Evolutionary conservation across 495 filamentous ascomycete species (phyloP).

Genomic region (Penicillium salamii): DNA sequence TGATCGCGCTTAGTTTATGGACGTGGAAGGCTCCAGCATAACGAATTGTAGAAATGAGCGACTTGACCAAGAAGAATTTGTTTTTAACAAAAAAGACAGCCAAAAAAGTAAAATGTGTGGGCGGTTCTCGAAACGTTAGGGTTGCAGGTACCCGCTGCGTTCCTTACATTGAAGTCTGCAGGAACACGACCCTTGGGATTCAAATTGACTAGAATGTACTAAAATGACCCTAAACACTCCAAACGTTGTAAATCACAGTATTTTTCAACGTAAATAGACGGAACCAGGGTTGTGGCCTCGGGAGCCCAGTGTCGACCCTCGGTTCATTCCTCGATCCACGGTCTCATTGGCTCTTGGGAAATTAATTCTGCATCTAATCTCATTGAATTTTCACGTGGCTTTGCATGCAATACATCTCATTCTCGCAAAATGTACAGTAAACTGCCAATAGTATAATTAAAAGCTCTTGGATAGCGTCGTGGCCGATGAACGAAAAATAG

Average conservation of each 20-base stretch:
- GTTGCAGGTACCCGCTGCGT: background rate
- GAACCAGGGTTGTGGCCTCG: background rate
- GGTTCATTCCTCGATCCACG: background rate
- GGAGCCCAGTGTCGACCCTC: background rate
- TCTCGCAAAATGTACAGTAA: no score
- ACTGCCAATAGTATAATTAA: no score
- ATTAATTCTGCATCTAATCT: background rate
- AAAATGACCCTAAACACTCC: background rate
- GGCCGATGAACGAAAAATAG: background rate
- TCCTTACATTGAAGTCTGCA: background rate
- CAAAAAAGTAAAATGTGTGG: background rate
- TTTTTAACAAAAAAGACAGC: no score
- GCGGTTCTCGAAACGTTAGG: background rate
- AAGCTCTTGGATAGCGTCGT: background rate
- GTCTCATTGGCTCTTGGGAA: background rate
- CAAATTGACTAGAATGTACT: background rate
- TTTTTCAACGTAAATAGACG: background rate
- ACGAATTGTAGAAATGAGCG: no score
- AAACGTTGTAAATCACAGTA: background rate
- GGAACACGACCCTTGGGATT: background rate
- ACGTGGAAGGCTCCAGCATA: no score
- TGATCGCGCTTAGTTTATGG: background rate
- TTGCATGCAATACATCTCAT: no score
- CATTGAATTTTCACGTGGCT: no score
- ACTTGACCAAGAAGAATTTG: no score